Percentiles rank a stretch among this genome's conserved stretches.
Conservation (phyloP, 163 green algal genomes). For the Volvox carteri region DNA sequence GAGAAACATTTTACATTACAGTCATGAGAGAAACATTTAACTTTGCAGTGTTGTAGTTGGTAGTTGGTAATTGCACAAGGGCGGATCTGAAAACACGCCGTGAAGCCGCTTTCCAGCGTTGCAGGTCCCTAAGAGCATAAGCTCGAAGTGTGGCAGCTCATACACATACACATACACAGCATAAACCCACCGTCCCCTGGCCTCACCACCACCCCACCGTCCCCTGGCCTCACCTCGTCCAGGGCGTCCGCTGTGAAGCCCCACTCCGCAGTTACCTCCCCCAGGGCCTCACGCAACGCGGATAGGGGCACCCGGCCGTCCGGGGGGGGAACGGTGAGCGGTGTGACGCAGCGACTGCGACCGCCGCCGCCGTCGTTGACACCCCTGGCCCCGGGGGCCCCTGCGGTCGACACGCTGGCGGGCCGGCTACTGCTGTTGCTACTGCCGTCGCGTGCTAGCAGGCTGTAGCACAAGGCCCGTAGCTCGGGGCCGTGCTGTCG, state of each 20-base stretch:
- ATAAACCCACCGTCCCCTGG: background rate
- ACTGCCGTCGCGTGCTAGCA: constrained; percentile 5
- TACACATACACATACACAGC: background rate
- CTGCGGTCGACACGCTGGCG: background rate
- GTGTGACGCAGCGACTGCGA: background rate
- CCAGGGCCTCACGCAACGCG: constrained; percentile 19
- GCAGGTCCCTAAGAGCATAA: too few relatives aligned
- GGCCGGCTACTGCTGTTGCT: background rate
- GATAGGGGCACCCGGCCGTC: constrained; percentile 37
- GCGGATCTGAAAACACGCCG: too few relatives aligned
- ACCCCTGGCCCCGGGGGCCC: too few relatives aligned
- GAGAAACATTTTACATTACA: too few relatives aligned
- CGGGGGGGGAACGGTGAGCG: background rate
- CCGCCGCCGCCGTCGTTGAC: too few relatives aligned
- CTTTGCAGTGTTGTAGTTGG: too few relatives aligned
- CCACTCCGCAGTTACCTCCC: constrained; percentile 53
- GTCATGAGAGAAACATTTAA: too few relatives aligned
- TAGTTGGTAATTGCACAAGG: too few relatives aligned
- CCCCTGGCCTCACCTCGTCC: constrained; percentile 35
- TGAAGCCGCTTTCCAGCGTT: too few relatives aligned
- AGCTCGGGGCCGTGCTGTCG: constrained; percentile 55
- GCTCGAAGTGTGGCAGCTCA: too few relatives aligned
- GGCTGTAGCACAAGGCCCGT: constrained; percentile 47
- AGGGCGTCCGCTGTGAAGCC: constrained; percentile 41
- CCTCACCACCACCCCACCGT: background rate